These are phyloP conservation scores for Tetraselmis striata DNA, from an alignment of 139 green algal species.

Conservation along the genomic window DNA sequence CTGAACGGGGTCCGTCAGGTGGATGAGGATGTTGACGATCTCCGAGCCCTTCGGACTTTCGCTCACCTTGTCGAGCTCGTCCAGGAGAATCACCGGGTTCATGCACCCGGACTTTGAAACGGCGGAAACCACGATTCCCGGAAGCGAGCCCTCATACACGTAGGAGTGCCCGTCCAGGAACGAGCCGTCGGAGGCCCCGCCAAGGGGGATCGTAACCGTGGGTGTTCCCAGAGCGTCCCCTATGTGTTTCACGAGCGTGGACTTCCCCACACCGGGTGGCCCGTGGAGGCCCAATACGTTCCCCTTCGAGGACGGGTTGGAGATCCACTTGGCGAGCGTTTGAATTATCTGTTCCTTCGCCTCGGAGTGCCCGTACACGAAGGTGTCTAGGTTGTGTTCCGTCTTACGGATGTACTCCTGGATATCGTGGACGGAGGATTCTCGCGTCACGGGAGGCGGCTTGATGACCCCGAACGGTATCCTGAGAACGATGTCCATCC, in stretches of 20 bases:
- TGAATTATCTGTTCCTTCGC: constrained; percentile 6
- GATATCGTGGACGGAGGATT: too few species aligned
- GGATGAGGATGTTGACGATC: constrained; percentile 8
- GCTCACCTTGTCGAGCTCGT: constrained; percentile 10
- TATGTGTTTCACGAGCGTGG: too few species aligned
- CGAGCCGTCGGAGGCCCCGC: background rate
- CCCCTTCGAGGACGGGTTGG: background rate
- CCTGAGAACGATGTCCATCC: too few species aligned
- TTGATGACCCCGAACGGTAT: too few species aligned
- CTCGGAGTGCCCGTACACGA: background rate
- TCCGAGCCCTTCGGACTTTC: background rate
- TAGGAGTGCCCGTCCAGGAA: constrained; percentile 4
- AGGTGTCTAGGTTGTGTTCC: too few species aligned
- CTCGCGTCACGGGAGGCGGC: too few species aligned
- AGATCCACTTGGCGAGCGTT: constrained; percentile 1
- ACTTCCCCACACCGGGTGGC: too few species aligned
- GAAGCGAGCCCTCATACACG: background rate
- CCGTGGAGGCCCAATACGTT: background rate
- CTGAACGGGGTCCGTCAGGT: constrained; percentile 5
- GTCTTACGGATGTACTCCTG: too few species aligned
- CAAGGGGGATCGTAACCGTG: background rate
- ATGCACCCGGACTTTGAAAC: background rate
- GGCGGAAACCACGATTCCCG: too few species aligned
- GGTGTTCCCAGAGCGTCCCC: background rate
- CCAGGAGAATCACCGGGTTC: constrained; percentile 2